phyloP scores from a whole-genome alignment of 257 asterid species.

The Primulina huaijiensis region DNA sequence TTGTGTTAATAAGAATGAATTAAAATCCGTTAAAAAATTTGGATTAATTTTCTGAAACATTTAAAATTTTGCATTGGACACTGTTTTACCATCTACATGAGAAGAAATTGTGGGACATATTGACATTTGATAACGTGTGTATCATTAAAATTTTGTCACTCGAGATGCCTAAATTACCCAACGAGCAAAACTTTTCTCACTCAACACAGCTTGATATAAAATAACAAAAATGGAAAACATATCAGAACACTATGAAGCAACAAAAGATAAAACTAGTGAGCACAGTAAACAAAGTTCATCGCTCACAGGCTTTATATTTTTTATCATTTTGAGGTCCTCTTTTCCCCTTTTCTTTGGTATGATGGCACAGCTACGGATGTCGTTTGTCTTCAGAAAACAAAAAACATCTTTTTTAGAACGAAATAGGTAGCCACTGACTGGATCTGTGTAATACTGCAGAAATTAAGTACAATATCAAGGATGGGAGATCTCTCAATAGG shows the following conservation, averaged over 20 bases:
- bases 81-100: background rate
- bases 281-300: slow-evolving; percentile 13
- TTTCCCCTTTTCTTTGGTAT: slow-evolving; percentile 43
- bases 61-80: background rate
- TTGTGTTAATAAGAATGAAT: background rate
- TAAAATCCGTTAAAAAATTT: background rate
- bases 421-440: slow-evolving; percentile 53
- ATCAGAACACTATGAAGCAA: background rate
- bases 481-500: background rate
- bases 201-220: background rate
- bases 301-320: slow-evolving; percentile 42
- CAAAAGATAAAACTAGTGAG: slow-evolving; percentile 13
- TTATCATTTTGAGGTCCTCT: slow-evolving; percentile 17
- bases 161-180: background rate
- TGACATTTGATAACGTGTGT: background rate
- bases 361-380: slow-evolving; percentile 42
- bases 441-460: slow-evolving; percentile 64
- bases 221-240: background rate
- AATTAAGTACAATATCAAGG: slow-evolving; percentile 1
- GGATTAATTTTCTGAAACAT: background rate
- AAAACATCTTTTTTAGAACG: slow-evolving; percentile 60
- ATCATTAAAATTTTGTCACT: background rate
- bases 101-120: background rate
- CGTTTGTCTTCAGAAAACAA: slow-evolving; percentile 58
- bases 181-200: background rate